Evolutionary conservation across 1,284 basidiomycete species (phyloP).

Genomic region (Cerrena zonata): DNA sequence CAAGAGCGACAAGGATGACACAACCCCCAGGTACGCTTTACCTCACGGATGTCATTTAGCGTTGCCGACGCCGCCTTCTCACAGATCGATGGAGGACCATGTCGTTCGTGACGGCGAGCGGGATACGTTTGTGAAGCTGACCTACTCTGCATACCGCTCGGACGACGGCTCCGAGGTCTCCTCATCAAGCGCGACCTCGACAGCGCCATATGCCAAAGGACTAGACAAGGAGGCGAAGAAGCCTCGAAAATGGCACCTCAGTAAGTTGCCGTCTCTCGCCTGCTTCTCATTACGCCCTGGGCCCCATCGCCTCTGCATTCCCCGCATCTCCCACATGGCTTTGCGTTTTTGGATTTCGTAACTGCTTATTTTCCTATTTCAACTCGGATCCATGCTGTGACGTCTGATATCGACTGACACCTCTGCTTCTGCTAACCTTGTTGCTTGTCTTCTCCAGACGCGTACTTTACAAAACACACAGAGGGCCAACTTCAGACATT

Average conservation of each 20-base stretch:
- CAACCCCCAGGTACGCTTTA: not conserved
- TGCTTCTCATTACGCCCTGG: too few relatives aligned
- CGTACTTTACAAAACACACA: constrained; percentile 66
- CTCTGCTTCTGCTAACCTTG: too few relatives aligned
- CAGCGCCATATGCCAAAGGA: constrained; percentile 12
- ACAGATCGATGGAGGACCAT: constrained; percentile 26
- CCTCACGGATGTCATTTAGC: not conserved
- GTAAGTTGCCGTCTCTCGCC: constrained; percentile 33
- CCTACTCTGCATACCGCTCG: constrained; percentile 58
- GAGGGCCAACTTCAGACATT: constrained; percentile 31
- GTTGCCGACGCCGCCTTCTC: not conserved
- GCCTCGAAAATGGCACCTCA: constrained; percentile 73
- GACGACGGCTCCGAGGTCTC: constrained; percentile 16
- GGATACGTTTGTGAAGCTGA: constrained; percentile 73
- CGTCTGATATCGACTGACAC: too few relatives aligned
- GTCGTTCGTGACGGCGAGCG: constrained; percentile 45
- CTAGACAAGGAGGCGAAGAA: constrained; percentile 23
- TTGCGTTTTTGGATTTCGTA: too few relatives aligned
- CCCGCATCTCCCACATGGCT: constrained; percentile 6
- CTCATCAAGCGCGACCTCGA: constrained; percentile 7
- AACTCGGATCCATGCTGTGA: too few relatives aligned
- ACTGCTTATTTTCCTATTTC: too few relatives aligned
- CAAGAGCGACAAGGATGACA: constrained; percentile 11
- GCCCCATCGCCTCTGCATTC: constrained; percentile 1
- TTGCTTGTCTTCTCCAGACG: constrained; percentile 41